Evolutionary conservation across 805 yeast genomes (phyloP), one percentile per base, ranked within the genome.

Genomic region (Lachancea mirantina): DNA sequence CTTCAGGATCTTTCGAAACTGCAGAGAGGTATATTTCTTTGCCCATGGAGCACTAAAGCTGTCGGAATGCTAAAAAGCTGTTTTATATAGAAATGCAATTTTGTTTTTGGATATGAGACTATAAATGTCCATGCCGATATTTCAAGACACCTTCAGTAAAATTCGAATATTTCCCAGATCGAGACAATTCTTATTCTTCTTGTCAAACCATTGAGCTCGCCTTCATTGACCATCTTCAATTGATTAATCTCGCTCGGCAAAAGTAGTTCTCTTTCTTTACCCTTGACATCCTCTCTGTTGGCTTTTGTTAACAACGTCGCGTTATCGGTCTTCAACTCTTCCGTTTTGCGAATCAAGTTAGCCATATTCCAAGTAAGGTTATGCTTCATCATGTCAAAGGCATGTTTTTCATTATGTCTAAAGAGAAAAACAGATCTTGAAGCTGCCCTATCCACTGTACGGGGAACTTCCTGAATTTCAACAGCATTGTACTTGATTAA

Each of bases 401-500:
- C 69, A 37, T 70, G 69, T 11, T 49, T 55, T n/a, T 74, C 70
- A 21, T 74, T 76, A 45, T 76, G 80, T 49, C 85, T 71, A 67
- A 85, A 92, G 20, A 88, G 68, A 52, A 75, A 92, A 18, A 83
- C 80, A 1, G 96, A 80, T 45, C 95, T 76, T 24, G 84, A 76
- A 0, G 96, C 95, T 2, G 94, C 88, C 45, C 97, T 70, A 55
- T 92, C 97, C 15, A 76, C 78, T 6, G 95, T 80, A 48, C 89
- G 74, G 8, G 97, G 96, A 18, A 92, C 81, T 61, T 92, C 98
- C 59, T 89, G 97, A 22, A 88, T 70, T 52, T 89, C 95, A 13
- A 88, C 63, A 13, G 83, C 70, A 40, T 88, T 85, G 42, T 75
- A 68, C 33, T 70, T 72, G 17, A 83, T 70, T 34, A 92, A 62